Evolutionary conservation across 306 rosid genomes (phyloP).

Genomic region (Vigna radiata): DNA sequence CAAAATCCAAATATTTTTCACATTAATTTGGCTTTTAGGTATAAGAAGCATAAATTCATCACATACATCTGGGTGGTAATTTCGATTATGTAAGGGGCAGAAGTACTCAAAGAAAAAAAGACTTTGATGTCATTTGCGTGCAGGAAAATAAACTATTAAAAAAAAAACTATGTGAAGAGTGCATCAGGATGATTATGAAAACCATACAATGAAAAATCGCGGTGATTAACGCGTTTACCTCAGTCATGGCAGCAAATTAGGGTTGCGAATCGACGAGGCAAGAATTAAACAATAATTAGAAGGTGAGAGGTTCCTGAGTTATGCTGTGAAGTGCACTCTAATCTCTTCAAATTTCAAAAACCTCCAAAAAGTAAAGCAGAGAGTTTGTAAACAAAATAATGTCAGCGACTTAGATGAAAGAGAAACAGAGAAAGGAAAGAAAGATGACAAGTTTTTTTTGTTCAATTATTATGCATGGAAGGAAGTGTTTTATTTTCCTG

Average conservation of each 20-base stretch:
- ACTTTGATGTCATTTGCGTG: background rate
- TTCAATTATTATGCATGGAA: background rate
- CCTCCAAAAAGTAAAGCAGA: conserved; percentile 4
- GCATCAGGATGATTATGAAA: background rate
- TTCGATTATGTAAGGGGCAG: conserved; percentile 17
- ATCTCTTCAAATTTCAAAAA: conserved; percentile 31
- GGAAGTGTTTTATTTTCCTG: too few relatives aligned
- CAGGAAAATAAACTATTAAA: background rate
- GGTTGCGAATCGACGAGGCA: conserved; percentile 41
- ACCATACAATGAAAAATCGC: background rate
- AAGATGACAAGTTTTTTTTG: background rate
- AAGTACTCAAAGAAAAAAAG: background rate
- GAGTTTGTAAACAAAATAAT: background rate
- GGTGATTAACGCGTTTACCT: conserved; percentile 50
- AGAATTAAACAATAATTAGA: conserved; percentile 15
- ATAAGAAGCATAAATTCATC: conserved; percentile 14
- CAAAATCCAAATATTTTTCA: background rate
- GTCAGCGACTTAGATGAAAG: background rate
- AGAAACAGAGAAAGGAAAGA: background rate
- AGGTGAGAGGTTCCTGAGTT: background rate
- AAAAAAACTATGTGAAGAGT: background rate
- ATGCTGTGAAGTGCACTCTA: background rate
- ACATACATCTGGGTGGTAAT: background rate
- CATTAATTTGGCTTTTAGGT: conserved; percentile 9
- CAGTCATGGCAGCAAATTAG: conserved; percentile 71